Conservation (phyloP, 2,329 filamentous ascomycete genomes). For the Huntiella decipiens region DNA sequence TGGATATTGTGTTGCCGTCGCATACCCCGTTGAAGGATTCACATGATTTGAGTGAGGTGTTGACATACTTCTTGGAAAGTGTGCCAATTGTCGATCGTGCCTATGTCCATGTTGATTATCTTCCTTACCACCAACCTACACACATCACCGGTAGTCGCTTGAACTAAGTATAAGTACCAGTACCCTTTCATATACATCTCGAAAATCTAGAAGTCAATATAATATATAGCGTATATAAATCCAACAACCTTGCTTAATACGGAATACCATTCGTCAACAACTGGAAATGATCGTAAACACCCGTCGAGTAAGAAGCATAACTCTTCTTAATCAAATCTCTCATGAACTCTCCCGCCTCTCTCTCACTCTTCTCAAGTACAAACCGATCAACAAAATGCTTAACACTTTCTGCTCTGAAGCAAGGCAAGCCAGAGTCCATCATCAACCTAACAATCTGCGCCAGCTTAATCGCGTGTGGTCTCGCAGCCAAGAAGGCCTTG, state of each 20-base stretch:
- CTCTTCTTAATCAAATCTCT: constrained; percentile 76
- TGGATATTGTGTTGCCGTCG: constrained; percentile 68
- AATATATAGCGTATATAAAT: not conserved
- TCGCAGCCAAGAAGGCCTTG: constrained; percentile 78
- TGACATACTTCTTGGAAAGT: constrained; percentile 72
- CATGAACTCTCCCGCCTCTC: constrained; percentile 91
- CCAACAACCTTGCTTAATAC: constrained; percentile 34
- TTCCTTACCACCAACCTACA: constrained; percentile 41
- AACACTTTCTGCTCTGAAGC: constrained; percentile 93
- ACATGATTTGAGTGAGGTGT: constrained; percentile 57
- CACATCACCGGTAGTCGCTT: constrained; percentile 24
- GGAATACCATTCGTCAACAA: constrained; percentile 93
- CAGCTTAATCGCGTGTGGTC: constrained; percentile 76
- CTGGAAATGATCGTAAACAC: constrained; percentile 96
- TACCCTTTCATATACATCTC: not conserved
- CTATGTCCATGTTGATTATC: constrained; percentile 49
- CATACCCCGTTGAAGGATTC: constrained; percentile 57
- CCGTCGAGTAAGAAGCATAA: constrained; percentile 76
- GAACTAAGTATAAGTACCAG: not conserved
- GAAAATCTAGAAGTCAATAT: not conserved
- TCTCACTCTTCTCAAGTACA: constrained; percentile 75
- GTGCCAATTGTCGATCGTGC: constrained; percentile 60
- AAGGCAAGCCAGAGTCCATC: constrained; percentile 89
- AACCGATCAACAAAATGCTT: constrained; percentile 85
- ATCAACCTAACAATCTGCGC: constrained; percentile 80